These are phyloP conservation scores for Stylosanthes scabra DNA, from an alignment of 331 rosid species.

Conservation along the genomic window DNA sequence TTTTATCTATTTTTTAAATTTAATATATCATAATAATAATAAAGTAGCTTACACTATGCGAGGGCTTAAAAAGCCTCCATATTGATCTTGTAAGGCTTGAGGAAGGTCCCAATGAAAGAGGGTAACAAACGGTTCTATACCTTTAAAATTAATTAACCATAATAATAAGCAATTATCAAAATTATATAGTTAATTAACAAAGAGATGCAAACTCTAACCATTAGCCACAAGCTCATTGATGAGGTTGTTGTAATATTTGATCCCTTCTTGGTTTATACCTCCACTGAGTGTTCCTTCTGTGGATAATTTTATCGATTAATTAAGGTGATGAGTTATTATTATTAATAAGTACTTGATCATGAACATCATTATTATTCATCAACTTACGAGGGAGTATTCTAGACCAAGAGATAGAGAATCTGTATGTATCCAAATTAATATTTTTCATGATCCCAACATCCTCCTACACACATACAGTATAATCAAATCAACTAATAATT, in stretches of 20 bases:
- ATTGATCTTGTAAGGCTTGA: neutral
- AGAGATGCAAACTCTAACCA: neutral
- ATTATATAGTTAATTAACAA: neutral
- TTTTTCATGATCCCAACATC: constrained; percentile 49
- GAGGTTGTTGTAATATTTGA: constrained; percentile 30
- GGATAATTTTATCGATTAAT: neutral
- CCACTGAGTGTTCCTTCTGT: constrained; percentile 28
- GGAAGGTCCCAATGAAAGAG: constrained; percentile 38
- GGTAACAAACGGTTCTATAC: constrained; percentile 19
- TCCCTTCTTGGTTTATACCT: constrained; percentile 22
- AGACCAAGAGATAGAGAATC: constrained; percentile 60
- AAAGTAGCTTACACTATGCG: constrained; percentile 22
- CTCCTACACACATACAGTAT: constrained; percentile 43
- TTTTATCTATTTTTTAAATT: too few relatives aligned
- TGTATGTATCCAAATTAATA: constrained; percentile 50
- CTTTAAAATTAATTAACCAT: neutral
- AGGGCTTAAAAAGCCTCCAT: constrained; percentile 3
- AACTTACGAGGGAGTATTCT: constrained; percentile 56
- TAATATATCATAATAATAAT: too few relatives aligned
- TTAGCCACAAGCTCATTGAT: constrained; percentile 17
- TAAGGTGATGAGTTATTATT: too few relatives aligned
- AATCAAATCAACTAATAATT: neutral
- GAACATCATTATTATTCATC: neutral
- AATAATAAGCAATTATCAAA: neutral
- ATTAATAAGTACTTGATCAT: too few relatives aligned